Conservation (phyloP, 2,329 filamentous ascomycete genomes). For the Aspergillaceae sp. region DNA sequence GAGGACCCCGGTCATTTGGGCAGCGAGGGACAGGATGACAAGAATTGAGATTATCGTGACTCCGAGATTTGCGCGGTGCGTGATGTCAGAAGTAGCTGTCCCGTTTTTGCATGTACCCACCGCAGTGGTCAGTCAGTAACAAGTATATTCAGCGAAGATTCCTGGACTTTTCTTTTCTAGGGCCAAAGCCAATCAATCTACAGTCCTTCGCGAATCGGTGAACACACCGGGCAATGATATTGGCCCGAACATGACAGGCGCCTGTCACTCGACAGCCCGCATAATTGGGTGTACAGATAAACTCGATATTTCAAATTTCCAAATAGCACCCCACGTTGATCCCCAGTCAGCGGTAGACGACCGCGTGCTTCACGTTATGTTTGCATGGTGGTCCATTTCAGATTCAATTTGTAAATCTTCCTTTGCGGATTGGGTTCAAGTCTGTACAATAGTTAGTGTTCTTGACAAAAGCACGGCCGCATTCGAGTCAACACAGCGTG, state of each 20-base stretch:
- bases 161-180: background rate
- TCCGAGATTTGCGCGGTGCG: background rate
- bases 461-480: too few species aligned
- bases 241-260: too few species aligned
- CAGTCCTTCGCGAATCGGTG: too few species aligned
- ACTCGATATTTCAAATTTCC: background rate
- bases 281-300: constrained; percentile 8
- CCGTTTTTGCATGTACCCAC: background rate
- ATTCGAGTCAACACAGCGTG: too few species aligned
- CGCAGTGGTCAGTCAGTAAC: background rate
- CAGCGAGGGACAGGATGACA: constrained; percentile 18
- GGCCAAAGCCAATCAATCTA: too few species aligned
- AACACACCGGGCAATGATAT: too few species aligned
- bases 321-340: constrained; percentile 9
- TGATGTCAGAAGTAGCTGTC: background rate
- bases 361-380: constrained; percentile 12
- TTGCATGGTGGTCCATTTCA: constrained; percentile 6
- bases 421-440: background rate
- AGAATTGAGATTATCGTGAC: constrained; percentile 2
- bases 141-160: background rate
- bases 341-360: constrained; percentile 12
- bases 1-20: constrained; percentile 19
- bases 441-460: background rate
- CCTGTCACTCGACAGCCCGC: constrained; percentile 7
- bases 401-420: constrained; percentile 6